Percentiles rank a stretch among this genome's conserved stretches.
Conservation (phyloP, 345 rosid species). For the Sonneratia alba region DNA sequence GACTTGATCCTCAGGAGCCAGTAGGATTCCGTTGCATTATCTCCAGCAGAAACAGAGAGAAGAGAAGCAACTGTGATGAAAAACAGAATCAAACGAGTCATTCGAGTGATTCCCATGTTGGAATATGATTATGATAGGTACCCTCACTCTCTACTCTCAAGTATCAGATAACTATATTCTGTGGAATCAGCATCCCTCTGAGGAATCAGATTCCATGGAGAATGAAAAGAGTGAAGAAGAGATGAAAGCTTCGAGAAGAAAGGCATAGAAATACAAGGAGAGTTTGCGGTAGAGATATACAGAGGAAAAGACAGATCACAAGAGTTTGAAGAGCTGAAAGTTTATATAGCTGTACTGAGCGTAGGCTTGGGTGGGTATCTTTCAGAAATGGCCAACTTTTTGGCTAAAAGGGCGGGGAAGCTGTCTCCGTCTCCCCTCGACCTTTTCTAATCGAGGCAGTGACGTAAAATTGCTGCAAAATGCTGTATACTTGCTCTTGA, state of each 20-base stretch:
- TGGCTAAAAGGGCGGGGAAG: constrained; percentile 9
- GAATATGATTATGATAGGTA: constrained; percentile 2
- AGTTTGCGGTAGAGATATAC: not conserved
- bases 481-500: constrained; percentile 16
- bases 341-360: constrained; percentile 8
- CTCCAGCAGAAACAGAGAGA: constrained; percentile 19
- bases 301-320: not conserved
- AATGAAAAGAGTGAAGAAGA: constrained; percentile 10
- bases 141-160: not conserved
- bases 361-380: not conserved
- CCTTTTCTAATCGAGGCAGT: constrained; percentile 16
- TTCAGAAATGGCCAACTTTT: constrained; percentile 1
- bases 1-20: constrained; percentile 51
- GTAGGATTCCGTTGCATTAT: constrained; percentile 25
- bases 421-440: constrained; percentile 4
- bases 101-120: constrained; percentile 24
- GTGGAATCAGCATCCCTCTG: constrained; percentile 8
- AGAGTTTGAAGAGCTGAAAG: constrained; percentile 10
- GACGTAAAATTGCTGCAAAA: constrained; percentile 19
- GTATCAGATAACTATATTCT: constrained; percentile 11
- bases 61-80: constrained; percentile 14
- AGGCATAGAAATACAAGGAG: too few relatives aligned
- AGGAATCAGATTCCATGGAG: constrained; percentile 13
- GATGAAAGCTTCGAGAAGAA: not conserved
- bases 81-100: constrained; percentile 21